A percentile compares a stretch with the other conserved stretches of the same genome.
Conservation (phyloP, 2,329 filamentous ascomycete genomes). For the Nigrograna mackinnonii region DNA sequence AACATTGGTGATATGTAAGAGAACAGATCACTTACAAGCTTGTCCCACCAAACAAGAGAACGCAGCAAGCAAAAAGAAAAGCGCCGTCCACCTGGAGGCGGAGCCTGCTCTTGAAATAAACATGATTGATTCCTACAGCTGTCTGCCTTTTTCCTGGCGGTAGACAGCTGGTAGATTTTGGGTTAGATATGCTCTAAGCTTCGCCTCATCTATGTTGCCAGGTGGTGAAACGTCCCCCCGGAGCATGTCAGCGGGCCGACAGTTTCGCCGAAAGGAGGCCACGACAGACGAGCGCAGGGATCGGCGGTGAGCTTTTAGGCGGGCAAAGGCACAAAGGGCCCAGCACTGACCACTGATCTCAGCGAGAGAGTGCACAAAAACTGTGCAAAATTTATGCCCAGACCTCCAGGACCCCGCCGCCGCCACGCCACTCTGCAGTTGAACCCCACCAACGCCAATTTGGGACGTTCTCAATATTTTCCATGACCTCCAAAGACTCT, state of each 20-base stretch:
- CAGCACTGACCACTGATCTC: no score
- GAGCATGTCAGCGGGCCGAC: slow-evolving; percentile 2
- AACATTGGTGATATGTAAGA: slow-evolving; percentile 6
- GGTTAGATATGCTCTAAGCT: not conserved
- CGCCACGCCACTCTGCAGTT: no score
- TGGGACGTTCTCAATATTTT: slow-evolving; percentile 27
- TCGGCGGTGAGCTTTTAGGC: not conserved
- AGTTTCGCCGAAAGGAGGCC: slow-evolving; percentile 2
- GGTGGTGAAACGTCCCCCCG: slow-evolving; percentile 5
- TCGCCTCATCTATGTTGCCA: not conserved
- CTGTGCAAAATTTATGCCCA: no score
- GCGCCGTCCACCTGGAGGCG: slow-evolving; percentile 63
- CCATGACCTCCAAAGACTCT: slow-evolving; percentile 11
- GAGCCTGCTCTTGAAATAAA: slow-evolving; percentile 30
- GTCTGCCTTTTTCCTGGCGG: slow-evolving; percentile 21
- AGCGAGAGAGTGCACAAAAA: no score
- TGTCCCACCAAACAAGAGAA: slow-evolving; percentile 39
- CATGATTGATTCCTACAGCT: slow-evolving; percentile 1
- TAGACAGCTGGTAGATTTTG: slow-evolving; percentile 16
- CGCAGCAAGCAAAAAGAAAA: slow-evolving; percentile 34
- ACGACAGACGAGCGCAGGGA: not conserved
- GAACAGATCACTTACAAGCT: slow-evolving; percentile 42
- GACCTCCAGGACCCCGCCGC: not conserved
- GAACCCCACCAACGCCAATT: slow-evolving; percentile 24
- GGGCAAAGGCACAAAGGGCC: no score